A percentile compares a stretch with the other conserved stretches of the same genome.
Conservation (phyloP, 257 asterid genomes). For the Solanum rostratum region DNA sequence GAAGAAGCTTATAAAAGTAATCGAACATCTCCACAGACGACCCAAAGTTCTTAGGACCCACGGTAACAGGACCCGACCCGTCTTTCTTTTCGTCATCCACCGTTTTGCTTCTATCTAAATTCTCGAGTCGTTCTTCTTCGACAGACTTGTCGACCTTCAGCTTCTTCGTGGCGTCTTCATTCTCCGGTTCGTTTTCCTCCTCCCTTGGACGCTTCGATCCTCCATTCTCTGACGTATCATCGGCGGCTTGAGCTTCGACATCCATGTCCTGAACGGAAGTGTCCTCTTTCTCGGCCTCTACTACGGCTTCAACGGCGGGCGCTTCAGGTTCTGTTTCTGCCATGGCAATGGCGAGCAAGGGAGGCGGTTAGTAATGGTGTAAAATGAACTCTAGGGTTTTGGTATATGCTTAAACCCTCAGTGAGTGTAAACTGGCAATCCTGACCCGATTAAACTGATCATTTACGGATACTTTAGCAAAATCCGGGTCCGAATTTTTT, state of each 20-base stretch:
- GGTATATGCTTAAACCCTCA: neutral
- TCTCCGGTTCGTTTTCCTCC: constrained; percentile 17
- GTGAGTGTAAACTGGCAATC: neutral
- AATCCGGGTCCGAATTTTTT: neutral
- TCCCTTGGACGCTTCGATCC: constrained; percentile 51
- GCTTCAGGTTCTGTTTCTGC: neutral
- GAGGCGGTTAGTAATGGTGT: neutral
- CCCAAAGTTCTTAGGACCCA: constrained; percentile 64
- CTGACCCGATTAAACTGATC: neutral
- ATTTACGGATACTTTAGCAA: neutral
- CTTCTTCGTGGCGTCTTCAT: constrained; percentile 26
- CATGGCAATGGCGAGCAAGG: neutral
- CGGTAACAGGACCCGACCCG: constrained; percentile 12
- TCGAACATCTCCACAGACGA: constrained; percentile 62
- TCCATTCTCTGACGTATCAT: constrained; percentile 3
- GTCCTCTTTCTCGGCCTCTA: neutral
- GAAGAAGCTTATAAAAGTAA: constrained; percentile 71
- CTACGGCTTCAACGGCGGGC: neutral
- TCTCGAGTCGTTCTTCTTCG: neutral
- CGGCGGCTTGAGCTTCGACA: constrained; percentile 18
- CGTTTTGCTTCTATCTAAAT: neutral
- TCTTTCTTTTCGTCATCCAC: neutral
- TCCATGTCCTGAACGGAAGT: constrained; percentile 15
- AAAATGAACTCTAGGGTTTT: neutral
- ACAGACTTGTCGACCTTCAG: constrained; percentile 26